Evolutionary conservation across 805 yeast species (phyloP).

Genomic region (Naumovozyma dairenensis): DNA sequence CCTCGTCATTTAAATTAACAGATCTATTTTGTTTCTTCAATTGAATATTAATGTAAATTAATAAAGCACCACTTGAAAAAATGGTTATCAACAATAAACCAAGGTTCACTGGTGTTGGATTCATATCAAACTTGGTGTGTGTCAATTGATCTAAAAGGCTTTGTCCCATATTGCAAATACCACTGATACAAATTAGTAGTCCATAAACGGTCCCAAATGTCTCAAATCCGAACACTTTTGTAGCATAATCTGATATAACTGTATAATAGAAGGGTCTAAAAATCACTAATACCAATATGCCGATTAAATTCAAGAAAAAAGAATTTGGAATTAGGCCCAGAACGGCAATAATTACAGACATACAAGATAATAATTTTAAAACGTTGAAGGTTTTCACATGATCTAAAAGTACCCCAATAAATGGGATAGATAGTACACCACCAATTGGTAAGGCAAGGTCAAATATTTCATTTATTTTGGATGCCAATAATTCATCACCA

Average conservation of each 20-base stretch:
- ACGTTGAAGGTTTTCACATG: slow-evolving; percentile 54
- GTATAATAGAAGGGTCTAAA: slow-evolving; percentile 92
- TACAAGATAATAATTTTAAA: slow-evolving; percentile 38
- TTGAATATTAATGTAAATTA: slow-evolving; percentile 3
- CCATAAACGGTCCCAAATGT: slow-evolving; percentile 93
- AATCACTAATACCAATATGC: slow-evolving; percentile 62
- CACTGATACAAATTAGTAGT: slow-evolving; percentile 69
- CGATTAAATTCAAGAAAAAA: slow-evolving; percentile 45
- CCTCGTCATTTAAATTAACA: too few relatives aligned
- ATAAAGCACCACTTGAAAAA: slow-evolving; percentile 16
- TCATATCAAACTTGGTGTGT: slow-evolving; percentile 54
- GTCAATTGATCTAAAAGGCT: slow-evolving; percentile 61
- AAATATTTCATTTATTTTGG: slow-evolving; percentile 57
- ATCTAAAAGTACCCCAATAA: slow-evolving; percentile 74
- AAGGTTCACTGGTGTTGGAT: slow-evolving; percentile 72
- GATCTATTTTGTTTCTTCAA: too few relatives aligned
- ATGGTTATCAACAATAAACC: slow-evolving; percentile 45
- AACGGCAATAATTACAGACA: slow-evolving; percentile 58
- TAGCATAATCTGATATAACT: slow-evolving; percentile 82
- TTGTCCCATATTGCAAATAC: slow-evolving; percentile 68
- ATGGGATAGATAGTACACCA: slow-evolving; percentile 77
- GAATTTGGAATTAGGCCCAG: slow-evolving; percentile 50
- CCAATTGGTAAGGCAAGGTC: slow-evolving; percentile 85
- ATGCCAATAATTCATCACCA: slow-evolving; percentile 41
- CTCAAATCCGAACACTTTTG: slow-evolving; percentile 86